Conservation (phyloP, 140 eudicot species). For the Erigeron philadelphicus region DNA sequence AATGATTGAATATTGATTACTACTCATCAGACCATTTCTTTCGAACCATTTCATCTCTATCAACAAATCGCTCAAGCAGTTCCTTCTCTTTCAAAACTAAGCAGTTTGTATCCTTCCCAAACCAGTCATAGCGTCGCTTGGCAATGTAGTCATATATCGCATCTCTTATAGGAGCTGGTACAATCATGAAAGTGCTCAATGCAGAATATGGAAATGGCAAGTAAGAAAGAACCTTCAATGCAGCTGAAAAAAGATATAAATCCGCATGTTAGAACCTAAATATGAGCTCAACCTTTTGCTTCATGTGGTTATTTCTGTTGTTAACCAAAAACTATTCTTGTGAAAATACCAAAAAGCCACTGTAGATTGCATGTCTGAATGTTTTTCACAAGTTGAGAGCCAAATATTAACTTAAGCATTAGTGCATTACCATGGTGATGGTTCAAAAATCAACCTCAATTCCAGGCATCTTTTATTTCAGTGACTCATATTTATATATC, state of each 20-base stretch:
- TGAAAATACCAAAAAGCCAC: background rate
- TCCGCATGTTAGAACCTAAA: background rate
- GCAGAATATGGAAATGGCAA: slow-evolving; percentile 82
- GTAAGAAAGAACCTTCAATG: slow-evolving; percentile 71
- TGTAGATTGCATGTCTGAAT: background rate
- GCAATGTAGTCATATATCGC: slow-evolving; percentile 81
- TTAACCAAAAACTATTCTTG: background rate
- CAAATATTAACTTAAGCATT: background rate
- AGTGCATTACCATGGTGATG: background rate
- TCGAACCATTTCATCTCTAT: slow-evolving; percentile 63
- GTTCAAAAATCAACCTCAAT: too few relatives aligned
- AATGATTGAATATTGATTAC: background rate
- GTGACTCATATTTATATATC: too few relatives aligned
- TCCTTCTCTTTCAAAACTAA: slow-evolving; percentile 73
- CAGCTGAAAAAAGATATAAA: slow-evolving; percentile 55
- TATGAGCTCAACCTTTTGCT: background rate
- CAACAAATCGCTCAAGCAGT: slow-evolving; percentile 80
- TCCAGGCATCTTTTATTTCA: too few relatives aligned
- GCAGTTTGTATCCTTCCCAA: slow-evolving; percentile 80
- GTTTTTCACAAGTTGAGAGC: background rate
- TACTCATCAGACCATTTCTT: slow-evolving; percentile 37
- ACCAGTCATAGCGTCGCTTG: slow-evolving; percentile 68
- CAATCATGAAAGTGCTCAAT: slow-evolving; percentile 49
- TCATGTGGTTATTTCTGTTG: background rate
- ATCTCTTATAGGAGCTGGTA: slow-evolving; percentile 82